Evolutionary conservation across 805 yeast genomes (phyloP), one percentile per base, ranked within the genome.

Genomic region (Monosporozyma yasuniensis): DNA sequence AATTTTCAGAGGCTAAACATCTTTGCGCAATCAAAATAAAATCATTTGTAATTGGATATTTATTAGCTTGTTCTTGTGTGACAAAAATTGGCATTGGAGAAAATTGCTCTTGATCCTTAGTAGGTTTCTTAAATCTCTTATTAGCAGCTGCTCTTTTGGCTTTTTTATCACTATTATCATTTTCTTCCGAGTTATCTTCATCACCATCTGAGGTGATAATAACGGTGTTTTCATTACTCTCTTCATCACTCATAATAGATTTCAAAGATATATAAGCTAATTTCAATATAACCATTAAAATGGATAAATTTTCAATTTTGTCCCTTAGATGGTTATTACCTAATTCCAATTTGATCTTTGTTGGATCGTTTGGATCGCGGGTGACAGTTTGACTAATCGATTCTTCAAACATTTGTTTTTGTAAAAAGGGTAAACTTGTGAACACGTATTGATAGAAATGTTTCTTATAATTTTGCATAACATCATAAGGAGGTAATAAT

Each of bases 351-450:
- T 49, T 56, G 30, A 62, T 55, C 39, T 56, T 60, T 8, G 46
- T 48, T 9, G 61, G 56, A 30, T 55, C 50, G 3, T 52, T 44
- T 16, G 54, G 52, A 49, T 63, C 58, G 12, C 46, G 48, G 10
- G 47, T 42, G 38, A 66, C 42, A 7, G 63, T 55, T 30, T 56
- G 50, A 19, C 50, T 41, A 8, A 66, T 37, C n/a, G 63, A 55
- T 25, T 61, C 60, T 50, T 66, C 70, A 50, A 66, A 66, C 25
- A 54, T 48, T 27, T 55, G 54, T 11, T 55, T 53, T 46, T 64
- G 64, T 18, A 66, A 41, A 43, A 60, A 62, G 1, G 69, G 65
- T 28, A 61, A 49, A 41, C 53, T 58, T 8, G 65, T 63, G 46
- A 53, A 65, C 14, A 66, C 52, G 42, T 54, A 53, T 32, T 57